Base-by-base conservation (phyloP, 257 asterid species). In the Craterostigma plantagineum region DNA sequence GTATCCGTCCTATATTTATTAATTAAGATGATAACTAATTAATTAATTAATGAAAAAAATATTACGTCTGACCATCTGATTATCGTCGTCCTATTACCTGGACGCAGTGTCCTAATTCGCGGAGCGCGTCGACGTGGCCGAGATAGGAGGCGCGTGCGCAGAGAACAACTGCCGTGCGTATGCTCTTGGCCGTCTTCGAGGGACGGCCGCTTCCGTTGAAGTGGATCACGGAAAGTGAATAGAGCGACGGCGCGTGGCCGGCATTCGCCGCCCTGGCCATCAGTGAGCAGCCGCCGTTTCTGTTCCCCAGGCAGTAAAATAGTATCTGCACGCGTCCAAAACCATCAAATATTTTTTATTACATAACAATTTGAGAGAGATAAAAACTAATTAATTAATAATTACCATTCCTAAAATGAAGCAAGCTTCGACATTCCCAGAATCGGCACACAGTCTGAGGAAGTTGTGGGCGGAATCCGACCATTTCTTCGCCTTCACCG, bases 71-170 rank as follows among this genome's bases (percentile, higher is more conserved):
- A n/a, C n/a, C n/a, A n/a, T n/a, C n/a, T n/a, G n/a, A n/a, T n/a
- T n/a, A n/a, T n/a, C n/a, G n/a, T 23, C 2, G 30, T 23, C 6
- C 6, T 23, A 2, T 23, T 2, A 23, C 30, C 30, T 87, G 98
- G 13, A 87, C 68, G 71, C 98, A 87, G 67, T 82, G 98, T 14
- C 95, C 98, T 0, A 87, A 91, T 77, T 82, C 98, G 0, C 98
- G 78, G 7, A 87, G 73, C 10, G 95, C 95, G 11, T 87, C 95
- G 42, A 87, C 70, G 63, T 87, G 95, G 46, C 98, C 98, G 36
- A 82, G 74, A 39, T 73, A 74, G 13, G 95, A 92, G 18, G 98
- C 92, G 56, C 98, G 84, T 34, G 98, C 92, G 49, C 95, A 82
- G 0, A 87, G 51, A 0, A 95, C 85, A 0, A 87, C 98, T 0